phyloP scores from a whole-genome alignment of 306 rosid genomes.

The Vicia villosa region DNA sequence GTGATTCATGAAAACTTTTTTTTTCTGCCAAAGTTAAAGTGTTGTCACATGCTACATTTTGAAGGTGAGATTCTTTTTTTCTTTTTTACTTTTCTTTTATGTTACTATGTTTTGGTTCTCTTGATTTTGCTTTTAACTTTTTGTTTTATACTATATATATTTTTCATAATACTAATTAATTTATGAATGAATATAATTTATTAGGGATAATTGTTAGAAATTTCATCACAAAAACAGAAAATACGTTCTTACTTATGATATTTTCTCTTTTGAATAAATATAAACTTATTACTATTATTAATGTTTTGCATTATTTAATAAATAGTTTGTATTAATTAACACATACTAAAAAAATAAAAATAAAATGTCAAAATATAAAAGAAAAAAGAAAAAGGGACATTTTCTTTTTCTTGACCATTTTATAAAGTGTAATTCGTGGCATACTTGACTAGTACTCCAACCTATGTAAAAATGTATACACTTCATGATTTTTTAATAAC shows the following conservation, averaged over 20 bases:
- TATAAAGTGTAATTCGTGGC: conserved; percentile 14
- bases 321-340: background rate
- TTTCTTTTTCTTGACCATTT: conserved; percentile 17
- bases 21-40: conserved; percentile 27
- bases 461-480: background rate
- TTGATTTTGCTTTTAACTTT: conserved; percentile 28
- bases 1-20: conserved; percentile 29
- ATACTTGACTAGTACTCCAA: conserved; percentile 35
- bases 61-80: conserved; percentile 33
- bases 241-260: too few species aligned
- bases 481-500: background rate
- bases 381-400: conserved; percentile 26
- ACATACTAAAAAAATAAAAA: too few species aligned
- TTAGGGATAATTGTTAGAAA: too few species aligned
- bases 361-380: too few species aligned
- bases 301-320: background rate
- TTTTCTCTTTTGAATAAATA: too few species aligned
- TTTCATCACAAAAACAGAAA: too few species aligned
- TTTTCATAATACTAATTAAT: background rate
- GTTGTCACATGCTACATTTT: conserved; percentile 1
- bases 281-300: background rate
- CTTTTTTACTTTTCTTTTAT: background rate
- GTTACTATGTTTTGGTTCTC: background rate
- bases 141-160: background rate
- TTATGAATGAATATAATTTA: background rate